Base-by-base conservation (phyloP, 2,329 filamentous ascomycete species). In the Cryphonectria carpinicola region DNA sequence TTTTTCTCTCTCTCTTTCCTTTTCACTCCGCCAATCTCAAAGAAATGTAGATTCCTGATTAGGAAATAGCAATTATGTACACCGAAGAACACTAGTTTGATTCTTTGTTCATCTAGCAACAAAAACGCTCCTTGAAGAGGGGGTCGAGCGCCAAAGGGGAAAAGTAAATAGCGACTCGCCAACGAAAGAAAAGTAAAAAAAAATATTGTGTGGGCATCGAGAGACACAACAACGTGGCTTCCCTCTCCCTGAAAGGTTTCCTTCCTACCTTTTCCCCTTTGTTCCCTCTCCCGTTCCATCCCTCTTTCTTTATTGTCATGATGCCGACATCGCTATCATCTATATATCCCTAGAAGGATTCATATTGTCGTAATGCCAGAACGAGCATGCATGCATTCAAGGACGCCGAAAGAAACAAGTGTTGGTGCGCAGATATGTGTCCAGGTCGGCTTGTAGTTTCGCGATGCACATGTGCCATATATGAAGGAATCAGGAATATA, bases 11-110 rank as follows among this genome's bases (percentile, higher is more conserved):
- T 32, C 32, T 32, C 32, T 32, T 32, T 32, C 32, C 1, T 35
- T 28, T 19, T 35, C n/a, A 25, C 7, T 39, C 28, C 1, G n/a
- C 41, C 35, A 19, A 60, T 32, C 35, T 8, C 19, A 3, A 39
- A n/a, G 32, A 3, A 11, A 37, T 14, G 22, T 62, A 10, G n/a
- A n/a, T 62, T 62, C 37, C 32, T 39, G 13, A 39, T 62, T 39
- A 32, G 56, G 64, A 70, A 70, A 58, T 63, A 70, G 58, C 60
- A 46, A 37, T 56, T 66, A 70, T 70, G 25, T 70, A 67, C 65
- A 67, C n/a, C 28, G 63, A 49, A 65, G 19, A 17, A 70, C 43
- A 41, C 19, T 28, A 13, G 39, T 46, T 49, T 49, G 19, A 49
- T 66, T 68, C 22, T 54, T 37, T 63, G 17, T 43, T 65, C 46